These are phyloP conservation scores for Onygena corvina DNA, from an alignment of 2,329 filamentous ascomycete species.

Conservation along the genomic window DNA sequence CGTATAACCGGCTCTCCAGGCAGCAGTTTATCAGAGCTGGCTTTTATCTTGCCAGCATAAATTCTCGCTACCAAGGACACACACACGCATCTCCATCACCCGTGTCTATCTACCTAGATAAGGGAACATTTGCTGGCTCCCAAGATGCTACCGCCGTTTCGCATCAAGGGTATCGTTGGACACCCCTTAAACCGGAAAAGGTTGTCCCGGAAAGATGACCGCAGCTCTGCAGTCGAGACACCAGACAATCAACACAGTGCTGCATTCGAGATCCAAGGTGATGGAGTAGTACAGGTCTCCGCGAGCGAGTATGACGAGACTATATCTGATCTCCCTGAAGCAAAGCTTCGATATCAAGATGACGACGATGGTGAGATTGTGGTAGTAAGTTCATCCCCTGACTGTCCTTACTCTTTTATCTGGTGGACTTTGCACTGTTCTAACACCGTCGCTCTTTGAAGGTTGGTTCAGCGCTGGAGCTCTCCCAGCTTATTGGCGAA, in stretches of 20 bases:
- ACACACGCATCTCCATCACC: neutral
- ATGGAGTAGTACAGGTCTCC: conserved; percentile 32
- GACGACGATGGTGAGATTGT: conserved; percentile 37
- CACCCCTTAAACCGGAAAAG: neutral
- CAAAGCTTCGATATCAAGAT: conserved; percentile 35
- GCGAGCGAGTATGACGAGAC: conserved; percentile 34
- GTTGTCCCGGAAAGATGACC: neutral
- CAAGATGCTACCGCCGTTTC: conserved; percentile 32
- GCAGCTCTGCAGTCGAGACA: neutral
- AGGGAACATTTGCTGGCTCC: neutral
- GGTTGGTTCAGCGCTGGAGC: conserved; percentile 38
- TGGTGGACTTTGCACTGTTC: neutral
- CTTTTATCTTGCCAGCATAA: neutral
- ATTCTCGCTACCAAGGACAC: neutral
- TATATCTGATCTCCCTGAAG: conserved; percentile 30
- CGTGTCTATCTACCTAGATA: neutral
- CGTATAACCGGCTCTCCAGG: neutral
- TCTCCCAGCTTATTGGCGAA: conserved; percentile 37
- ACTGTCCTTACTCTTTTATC: neutral
- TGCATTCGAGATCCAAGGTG: conserved; percentile 12
- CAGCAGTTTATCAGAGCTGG: neutral
- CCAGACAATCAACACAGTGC: neutral
- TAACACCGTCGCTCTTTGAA: conserved; percentile 14
- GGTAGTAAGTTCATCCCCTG: conserved; percentile 27
- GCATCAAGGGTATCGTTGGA: conserved; percentile 27